These are phyloP conservation scores for Mediolabrus comicus DNA, from an alignment of 108 stramenopile genomes.

Conservation along the genomic window DNA sequence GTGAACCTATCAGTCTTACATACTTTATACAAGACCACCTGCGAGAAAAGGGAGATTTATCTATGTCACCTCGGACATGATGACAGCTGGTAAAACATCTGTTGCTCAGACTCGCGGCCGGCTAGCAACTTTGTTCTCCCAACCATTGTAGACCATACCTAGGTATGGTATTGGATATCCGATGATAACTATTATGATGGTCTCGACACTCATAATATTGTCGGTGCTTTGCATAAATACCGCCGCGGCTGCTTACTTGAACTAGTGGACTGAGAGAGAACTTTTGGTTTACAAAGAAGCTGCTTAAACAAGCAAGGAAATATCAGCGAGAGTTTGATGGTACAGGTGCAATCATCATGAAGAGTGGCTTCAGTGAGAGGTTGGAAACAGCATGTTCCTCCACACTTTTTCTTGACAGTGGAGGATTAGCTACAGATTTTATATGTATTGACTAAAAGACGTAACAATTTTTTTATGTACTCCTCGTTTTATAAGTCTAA, in stretches of 20 bases:
- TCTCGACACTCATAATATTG: too few species aligned
- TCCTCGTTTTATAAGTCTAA: slow-evolving; percentile 47
- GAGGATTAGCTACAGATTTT: slow-evolving; percentile 3
- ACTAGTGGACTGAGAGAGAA: slow-evolving; percentile 30
- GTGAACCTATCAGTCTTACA: not conserved
- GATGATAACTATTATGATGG: too few species aligned
- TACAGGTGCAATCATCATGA: slow-evolving; percentile 27
- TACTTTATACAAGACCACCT: too few species aligned
- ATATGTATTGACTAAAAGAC: not conserved
- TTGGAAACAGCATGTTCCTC: not conserved
- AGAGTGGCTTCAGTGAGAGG: slow-evolving; percentile 22
- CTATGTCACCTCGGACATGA: too few species aligned
- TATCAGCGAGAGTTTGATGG: slow-evolving; percentile 22
- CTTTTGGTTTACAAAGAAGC: slow-evolving; percentile 10
- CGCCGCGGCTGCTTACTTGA: too few species aligned
- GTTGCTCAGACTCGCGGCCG: too few species aligned
- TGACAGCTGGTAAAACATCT: too few species aligned
- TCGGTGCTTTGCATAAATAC: too few species aligned
- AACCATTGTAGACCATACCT: too few species aligned
- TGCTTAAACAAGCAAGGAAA: slow-evolving; percentile 14
- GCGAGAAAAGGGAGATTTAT: too few species aligned
- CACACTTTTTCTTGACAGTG: slow-evolving; percentile 37
- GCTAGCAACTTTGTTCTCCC: too few species aligned
- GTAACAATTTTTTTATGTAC: not conserved
- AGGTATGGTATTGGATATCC: too few species aligned